Percentiles rank a stretch among this genome's conserved stretches.
These are phyloP conservation scores for Candida insectorum DNA, from an alignment of 805 yeast genomes.

Conservation along the genomic window DNA sequence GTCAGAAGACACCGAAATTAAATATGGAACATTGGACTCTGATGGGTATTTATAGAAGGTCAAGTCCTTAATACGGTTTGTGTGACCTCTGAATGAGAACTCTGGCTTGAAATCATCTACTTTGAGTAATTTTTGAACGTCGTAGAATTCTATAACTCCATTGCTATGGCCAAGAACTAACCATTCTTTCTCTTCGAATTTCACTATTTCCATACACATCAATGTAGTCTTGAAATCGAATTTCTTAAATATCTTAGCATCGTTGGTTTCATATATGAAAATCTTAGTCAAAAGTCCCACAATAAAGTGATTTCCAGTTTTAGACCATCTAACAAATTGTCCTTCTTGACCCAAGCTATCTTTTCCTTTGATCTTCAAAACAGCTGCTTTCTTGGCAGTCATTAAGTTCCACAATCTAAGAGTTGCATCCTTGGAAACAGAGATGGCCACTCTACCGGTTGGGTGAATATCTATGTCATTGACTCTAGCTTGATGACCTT, in stretches of 20 bases:
- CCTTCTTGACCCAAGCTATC: conserved; percentile 66
- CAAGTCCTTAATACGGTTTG: conserved; percentile 81
- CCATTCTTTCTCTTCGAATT: conserved; percentile 49
- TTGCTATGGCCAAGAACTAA: conserved; percentile 66
- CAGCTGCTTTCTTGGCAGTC: conserved; percentile 93
- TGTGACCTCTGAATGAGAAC: conserved; percentile 72
- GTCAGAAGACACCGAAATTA: conserved; percentile 86
- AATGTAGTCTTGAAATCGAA: conserved; percentile 53
- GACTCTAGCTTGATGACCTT: conserved; percentile 83
- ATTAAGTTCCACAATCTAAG: conserved; percentile 91
- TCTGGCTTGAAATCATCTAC: conserved; percentile 42
- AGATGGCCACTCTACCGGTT: conserved; percentile 82
- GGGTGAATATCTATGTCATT: conserved; percentile 89
- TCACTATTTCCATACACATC: conserved; percentile 61
- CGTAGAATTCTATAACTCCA: conserved; percentile 64
- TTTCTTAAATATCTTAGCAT: conserved; percentile 56
- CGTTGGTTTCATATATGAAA: conserved; percentile 59
- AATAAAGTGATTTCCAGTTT: conserved; percentile 64
- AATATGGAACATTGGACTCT: conserved; percentile 39
- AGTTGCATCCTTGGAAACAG: conserved; percentile 82
- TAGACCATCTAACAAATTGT: conserved; percentile 64
- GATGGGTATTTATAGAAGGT: conserved; percentile 43
- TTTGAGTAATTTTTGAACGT: conserved; percentile 29
- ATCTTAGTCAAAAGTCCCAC: conserved; percentile 71
- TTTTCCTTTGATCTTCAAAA: conserved; percentile 65